These are phyloP conservation scores for Ganoderma boninense DNA, from an alignment of 1,284 basidiomycete genomes.

Conservation along the genomic window DNA sequence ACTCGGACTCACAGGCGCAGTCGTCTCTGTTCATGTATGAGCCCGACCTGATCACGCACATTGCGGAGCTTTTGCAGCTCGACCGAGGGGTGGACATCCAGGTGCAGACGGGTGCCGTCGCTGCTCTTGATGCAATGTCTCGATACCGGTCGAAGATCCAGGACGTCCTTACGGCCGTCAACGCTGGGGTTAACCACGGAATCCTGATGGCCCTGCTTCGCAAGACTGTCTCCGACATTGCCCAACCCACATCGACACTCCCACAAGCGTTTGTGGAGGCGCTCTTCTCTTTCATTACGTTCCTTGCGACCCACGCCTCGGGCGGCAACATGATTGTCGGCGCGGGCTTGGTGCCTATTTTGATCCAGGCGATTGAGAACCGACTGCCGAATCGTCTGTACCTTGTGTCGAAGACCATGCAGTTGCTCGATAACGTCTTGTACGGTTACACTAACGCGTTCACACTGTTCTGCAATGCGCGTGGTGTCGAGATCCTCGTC, in stretches of 20 bases:
- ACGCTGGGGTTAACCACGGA: conserved; percentile 97
- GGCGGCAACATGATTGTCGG: conserved; percentile 95
- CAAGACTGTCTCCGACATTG: conserved; percentile 79
- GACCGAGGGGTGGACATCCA: conserved; percentile 72
- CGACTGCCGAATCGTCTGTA: conserved; percentile 70
- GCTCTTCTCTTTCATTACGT: conserved; percentile 87
- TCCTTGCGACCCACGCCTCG: conserved; percentile 83
- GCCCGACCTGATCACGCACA: conserved; percentile 87
- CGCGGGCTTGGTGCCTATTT: conserved; percentile 92
- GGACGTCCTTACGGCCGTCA: conserved; percentile 91
- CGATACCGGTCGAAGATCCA: conserved; percentile 85
- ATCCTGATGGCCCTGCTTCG: conserved; percentile 90
- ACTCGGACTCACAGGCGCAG: conserved; percentile 80
- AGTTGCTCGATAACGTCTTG: conserved; percentile 91
- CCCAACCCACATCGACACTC: conserved; percentile 68
- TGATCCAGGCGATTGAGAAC: conserved; percentile 90
- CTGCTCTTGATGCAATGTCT: conserved; percentile 90
- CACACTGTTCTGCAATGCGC: conserved; percentile 85
- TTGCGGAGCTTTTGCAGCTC: conserved; percentile 90
- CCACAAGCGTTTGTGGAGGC: conserved; percentile 88
- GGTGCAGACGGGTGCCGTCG: conserved; percentile 86
- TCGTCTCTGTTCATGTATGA: conserved; percentile 93
- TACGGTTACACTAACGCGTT: conserved; percentile 92
- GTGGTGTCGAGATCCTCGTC: conserved; percentile 89
- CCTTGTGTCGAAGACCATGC: conserved; percentile 88